phyloP scores from a whole-genome alignment of 164 flowering plant genomes.

The Macadamia tetraphylla region DNA sequence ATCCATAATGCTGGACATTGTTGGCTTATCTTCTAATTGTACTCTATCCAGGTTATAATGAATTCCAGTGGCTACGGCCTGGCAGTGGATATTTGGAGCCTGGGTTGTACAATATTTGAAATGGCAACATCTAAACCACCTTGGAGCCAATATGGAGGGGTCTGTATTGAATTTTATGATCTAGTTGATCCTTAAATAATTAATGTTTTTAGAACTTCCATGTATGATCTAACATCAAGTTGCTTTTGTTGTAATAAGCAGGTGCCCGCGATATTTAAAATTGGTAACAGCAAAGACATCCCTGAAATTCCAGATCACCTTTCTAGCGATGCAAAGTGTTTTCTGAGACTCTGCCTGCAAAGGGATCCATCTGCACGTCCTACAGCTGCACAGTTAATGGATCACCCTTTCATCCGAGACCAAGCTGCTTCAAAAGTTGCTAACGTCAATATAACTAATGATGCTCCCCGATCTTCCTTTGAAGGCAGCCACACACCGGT shows the following conservation, averaged over 20 bases:
- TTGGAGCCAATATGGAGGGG: constrained; percentile 98
- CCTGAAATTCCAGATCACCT: constrained; percentile 80
- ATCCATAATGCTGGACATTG: neutral
- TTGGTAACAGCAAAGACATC: constrained; percentile 88
- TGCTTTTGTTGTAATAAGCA: constrained; percentile 25
- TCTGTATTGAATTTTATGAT: constrained; percentile 21
- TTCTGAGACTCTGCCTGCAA: constrained; percentile 69
- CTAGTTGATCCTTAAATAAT: neutral
- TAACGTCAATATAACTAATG: constrained; percentile 36
- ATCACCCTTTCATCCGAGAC: constrained; percentile 68
- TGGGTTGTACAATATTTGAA: constrained; percentile 94
- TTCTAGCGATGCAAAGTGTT: constrained; percentile 71
- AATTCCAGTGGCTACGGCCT: constrained; percentile 73
- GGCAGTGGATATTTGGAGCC: constrained; percentile 95
- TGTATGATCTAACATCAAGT: neutral
- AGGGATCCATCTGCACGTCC: constrained; percentile 79
- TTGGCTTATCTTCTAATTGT: constrained; percentile 5
- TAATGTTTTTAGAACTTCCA: neutral
- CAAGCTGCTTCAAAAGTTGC: constrained; percentile 45
- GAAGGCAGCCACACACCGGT: constrained; percentile 69
- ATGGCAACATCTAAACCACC: constrained; percentile 98
- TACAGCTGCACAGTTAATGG: constrained; percentile 55
- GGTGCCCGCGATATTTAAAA: constrained; percentile 98
- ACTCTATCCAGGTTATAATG: constrained; percentile 72
- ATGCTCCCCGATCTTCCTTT: constrained; percentile 45